A percentile compares a stretch with the other conserved stretches of the same genome.
phyloP scores from a whole-genome alignment of 2,329 filamentous ascomycete genomes.

The Paecilomyces niveus region DNA sequence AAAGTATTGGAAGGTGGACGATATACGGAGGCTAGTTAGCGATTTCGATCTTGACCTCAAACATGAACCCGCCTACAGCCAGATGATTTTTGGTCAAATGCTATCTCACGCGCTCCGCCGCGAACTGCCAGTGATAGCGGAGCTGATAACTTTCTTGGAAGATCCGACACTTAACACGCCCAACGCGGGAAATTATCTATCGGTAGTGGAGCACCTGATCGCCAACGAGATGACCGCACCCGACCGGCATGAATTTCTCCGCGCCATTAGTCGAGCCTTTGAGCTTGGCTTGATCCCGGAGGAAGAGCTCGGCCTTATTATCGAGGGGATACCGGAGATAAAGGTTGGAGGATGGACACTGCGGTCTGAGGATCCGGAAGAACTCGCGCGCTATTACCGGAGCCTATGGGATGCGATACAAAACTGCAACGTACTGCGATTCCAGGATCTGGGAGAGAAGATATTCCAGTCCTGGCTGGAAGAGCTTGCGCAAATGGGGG shows the following conservation, averaged over 20 bases:
- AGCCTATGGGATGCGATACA: conserved; percentile 32
- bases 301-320: conserved; percentile 24
- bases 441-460: conserved; percentile 23
- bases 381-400: conserved; percentile 17
- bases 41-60: conserved; percentile 25
- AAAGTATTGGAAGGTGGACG: conserved; percentile 16
- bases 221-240: conserved; percentile 10
- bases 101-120: conserved; percentile 10
- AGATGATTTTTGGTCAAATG: conserved; percentile 26
- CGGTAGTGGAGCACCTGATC: conserved; percentile 19
- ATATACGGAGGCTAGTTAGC: conserved; percentile 20
- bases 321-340: conserved; percentile 18
- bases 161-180: conserved; percentile 29
- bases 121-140: conserved; percentile 9
- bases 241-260: conserved; percentile 16
- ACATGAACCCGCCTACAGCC: conserved; percentile 28
- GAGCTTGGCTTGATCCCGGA: conserved; percentile 27
- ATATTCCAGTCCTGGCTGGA: conserved; percentile 25
- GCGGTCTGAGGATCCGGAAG: conserved; percentile 7
- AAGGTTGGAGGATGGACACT: conserved; percentile 10
- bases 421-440: conserved; percentile 25
- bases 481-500: conserved; percentile 14
- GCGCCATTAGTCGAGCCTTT: conserved; percentile 21
- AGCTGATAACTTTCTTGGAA: conserved; percentile 25
- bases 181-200: conserved; percentile 28